Evolutionary conservation across 2,329 filamentous ascomycete species (phyloP), one percentile per base, ranked within the genome.

Genomic region (Botrytis hyacinthi): DNA sequence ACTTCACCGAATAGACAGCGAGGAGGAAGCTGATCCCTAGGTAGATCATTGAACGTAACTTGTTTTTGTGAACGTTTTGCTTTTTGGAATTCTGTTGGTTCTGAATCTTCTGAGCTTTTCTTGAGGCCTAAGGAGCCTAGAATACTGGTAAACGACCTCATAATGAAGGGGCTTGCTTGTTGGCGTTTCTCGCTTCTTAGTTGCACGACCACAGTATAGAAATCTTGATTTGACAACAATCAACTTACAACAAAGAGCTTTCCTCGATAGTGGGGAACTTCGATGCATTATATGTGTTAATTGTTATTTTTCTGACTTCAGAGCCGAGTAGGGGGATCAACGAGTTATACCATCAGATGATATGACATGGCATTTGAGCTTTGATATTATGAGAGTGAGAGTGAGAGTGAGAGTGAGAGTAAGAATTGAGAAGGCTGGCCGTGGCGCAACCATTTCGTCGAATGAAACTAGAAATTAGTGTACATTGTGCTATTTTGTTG

Each of bases 31-130:
- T 51, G 66, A 70, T 70, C 54, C 59, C 54, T 59, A 44, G 29
- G 44, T 42, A 61, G 40, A 70, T 73, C 74, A 61, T 71, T 29
- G 37, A 54, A 67, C n/a, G 51, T 71, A 35, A 62, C 35, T 62
- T 66, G 26, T 70, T 76, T 76, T 44, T 70, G 74, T 51, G 68
- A 69, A 59, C 62, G 54, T 71, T 73, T 76, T 12, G n/a, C 22
- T 63, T 73, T 71, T 16, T 42, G 63, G 7, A 63, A 61, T 26
- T 44, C 46, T 44, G 32, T 57, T 59, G 40, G 59, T 16, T 40
- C 37, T 22, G 57, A 26, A 37, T 35, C 32, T 26, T 63, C 63
- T 10, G 51, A 26, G 6, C 26, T 60, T 54, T 54, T 57, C 37
- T 35, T 37, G 51, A 57, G 20, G 44, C 46, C 32, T 32, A 70